phyloP scores from a whole-genome alignment of 2,329 filamentous ascomycete species.

The Pseudogymnoascus sp. region DNA sequence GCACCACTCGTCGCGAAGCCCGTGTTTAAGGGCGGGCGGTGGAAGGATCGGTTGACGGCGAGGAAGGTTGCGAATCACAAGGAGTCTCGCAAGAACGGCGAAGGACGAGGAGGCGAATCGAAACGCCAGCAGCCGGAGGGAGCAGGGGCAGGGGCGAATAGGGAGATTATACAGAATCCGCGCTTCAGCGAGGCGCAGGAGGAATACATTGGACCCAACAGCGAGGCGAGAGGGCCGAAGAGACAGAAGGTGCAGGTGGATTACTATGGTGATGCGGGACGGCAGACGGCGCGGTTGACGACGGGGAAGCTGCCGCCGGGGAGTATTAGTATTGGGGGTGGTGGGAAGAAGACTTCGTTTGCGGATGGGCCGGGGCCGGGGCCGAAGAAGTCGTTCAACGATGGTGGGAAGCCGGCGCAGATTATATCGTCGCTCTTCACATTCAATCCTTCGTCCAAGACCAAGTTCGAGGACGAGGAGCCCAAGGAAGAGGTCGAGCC shows the following conservation, averaged over 20 bases:
- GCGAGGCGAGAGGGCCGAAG: conserved; percentile 33
- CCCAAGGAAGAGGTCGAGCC: conserved; percentile 44
- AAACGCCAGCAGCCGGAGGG: not conserved
- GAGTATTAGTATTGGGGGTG: conserved; percentile 27
- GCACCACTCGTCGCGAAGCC: conserved; percentile 54
- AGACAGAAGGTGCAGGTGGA: conserved; percentile 36
- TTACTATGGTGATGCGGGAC: conserved; percentile 5
- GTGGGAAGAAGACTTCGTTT: conserved; percentile 18
- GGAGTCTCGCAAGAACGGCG: conserved; percentile 34
- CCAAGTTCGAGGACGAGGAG: conserved; percentile 41
- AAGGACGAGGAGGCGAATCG: conserved; percentile 26
- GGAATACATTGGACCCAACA: conserved; percentile 27
- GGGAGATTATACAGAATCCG: conserved; percentile 6
- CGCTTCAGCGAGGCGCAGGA: conserved; percentile 14
- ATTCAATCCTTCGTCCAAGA: conserved; percentile 72
- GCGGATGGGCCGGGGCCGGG: conserved; percentile 17
- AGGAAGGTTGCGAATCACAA: conserved; percentile 58
- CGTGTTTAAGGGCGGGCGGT: conserved; percentile 79
- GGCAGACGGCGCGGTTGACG: conserved; percentile 20
- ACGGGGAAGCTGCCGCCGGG: conserved; percentile 33
- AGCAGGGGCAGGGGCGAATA: conserved; percentile 16
- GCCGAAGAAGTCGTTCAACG: conserved; percentile 24
- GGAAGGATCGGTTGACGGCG: conserved; percentile 80
- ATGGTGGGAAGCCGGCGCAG: conserved; percentile 42
- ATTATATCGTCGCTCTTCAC: conserved; percentile 90